A percentile compares a stretch with the other conserved stretches of the same genome.
phyloP scores from a whole-genome alignment of 2,329 filamentous ascomycete species.

The Sporothrix luriei region DNA sequence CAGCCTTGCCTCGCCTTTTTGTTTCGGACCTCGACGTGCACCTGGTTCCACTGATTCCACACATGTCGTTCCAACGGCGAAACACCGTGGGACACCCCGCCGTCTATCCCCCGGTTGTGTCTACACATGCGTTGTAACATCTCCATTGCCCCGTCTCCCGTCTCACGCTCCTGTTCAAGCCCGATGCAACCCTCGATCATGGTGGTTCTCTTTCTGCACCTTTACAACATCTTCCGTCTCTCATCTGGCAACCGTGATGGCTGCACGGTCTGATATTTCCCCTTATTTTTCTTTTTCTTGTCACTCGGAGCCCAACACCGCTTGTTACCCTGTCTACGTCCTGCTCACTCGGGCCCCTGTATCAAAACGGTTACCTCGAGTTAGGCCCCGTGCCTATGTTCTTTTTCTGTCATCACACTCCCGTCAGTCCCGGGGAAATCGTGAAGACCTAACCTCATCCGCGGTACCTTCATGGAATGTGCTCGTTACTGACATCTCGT shows the following conservation, averaged over 20 bases:
- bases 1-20: slow-evolving; percentile 8
- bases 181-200: slow-evolving; percentile 4
- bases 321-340: neutral
- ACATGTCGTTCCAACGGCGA: neutral
- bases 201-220: neutral
- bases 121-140: neutral
- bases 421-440: neutral
- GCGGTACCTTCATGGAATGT: neutral
- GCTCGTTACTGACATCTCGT: neutral
- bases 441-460: neutral
- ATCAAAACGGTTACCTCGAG: neutral
- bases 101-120: neutral
- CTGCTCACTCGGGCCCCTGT: neutral
- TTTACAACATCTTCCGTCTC: no score
- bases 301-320: slow-evolving; percentile 1
- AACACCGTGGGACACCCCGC: slow-evolving; percentile 6
- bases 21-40: neutral
- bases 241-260: neutral
- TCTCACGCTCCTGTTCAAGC: slow-evolving; percentile 1
- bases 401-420: neutral
- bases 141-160: neutral
- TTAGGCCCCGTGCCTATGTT: neutral
- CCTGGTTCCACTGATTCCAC: slow-evolving; percentile 18
- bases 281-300: neutral
- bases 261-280: neutral